Conservation (phyloP, 2,329 filamentous ascomycete species). For the Graphium sp. region DNA sequence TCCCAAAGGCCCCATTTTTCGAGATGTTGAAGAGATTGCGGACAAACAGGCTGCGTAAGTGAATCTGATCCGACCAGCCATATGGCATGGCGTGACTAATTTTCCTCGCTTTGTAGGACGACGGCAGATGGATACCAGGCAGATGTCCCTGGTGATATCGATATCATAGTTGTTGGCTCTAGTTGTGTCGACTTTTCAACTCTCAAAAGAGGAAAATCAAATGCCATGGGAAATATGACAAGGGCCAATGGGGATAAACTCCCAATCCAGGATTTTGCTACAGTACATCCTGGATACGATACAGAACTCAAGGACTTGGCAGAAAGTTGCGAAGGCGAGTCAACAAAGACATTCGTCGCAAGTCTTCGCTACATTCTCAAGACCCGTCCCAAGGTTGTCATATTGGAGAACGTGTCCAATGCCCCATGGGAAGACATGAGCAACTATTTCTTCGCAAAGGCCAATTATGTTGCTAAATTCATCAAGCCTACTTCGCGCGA, state of each 20-base stretch:
- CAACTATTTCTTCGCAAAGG: conserved; percentile 16
- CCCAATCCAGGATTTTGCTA: too few species aligned
- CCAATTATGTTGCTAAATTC: conserved; percentile 37
- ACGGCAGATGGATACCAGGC: conserved; percentile 49
- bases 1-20: conserved; percentile 29
- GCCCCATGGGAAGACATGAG: conserved; percentile 41
- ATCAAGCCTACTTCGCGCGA: conserved; percentile 48
- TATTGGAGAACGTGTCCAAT: conserved; percentile 53
- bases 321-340: too few species aligned
- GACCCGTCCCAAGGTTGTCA: conserved; percentile 42
- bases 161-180: conserved; percentile 56
- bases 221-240: conserved; percentile 15
- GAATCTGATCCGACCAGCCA: neutral
- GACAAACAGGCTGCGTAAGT: conserved; percentile 26
- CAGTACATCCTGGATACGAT: too few species aligned
- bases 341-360: conserved; percentile 45
- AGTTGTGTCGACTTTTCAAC: conserved; percentile 61
- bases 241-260: too few species aligned
- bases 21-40: conserved; percentile 40
- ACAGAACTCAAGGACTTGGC: too few species aligned
- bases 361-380: conserved; percentile 38
- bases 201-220: conserved; percentile 39
- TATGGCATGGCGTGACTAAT: neutral
- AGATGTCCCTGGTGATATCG: conserved; percentile 36
- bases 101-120: conserved; percentile 20